phyloP scores from a whole-genome alignment of 345 rosid species.

The Hevea brasiliensis region DNA sequence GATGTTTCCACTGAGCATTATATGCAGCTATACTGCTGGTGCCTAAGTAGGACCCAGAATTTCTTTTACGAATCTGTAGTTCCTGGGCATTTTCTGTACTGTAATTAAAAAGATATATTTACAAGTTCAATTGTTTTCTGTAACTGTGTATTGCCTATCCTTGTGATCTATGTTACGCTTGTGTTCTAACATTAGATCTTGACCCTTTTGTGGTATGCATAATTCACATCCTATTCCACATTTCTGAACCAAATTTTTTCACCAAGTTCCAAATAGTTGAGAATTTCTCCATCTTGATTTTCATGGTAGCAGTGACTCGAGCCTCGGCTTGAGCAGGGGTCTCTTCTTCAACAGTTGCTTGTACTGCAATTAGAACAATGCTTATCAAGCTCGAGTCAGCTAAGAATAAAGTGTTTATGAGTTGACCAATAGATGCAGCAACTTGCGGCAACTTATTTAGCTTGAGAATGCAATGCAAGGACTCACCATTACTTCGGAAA shows the following conservation, averaged over 20 bases:
- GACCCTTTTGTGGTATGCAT: not conserved
- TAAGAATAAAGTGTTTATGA: not conserved
- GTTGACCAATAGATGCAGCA: not conserved
- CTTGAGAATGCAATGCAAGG: not conserved
- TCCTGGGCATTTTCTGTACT: not conserved
- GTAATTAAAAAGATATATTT: not conserved
- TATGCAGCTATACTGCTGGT: not conserved
- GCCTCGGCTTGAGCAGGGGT: conserved; percentile 64
- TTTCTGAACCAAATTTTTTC: conserved; percentile 19
- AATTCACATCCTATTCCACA: not conserved
- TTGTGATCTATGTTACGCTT: not conserved
- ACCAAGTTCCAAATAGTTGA: conserved; percentile 37
- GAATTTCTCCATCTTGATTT: conserved; percentile 42
- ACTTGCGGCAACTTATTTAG: not conserved
- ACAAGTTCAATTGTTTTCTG: not conserved
- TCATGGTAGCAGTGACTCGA: conserved; percentile 37
- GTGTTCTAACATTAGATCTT: too few relatives aligned
- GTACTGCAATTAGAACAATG: conserved; percentile 27
- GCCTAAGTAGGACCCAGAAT: not conserved
- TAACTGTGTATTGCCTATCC: not conserved
- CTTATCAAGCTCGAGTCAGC: not conserved
- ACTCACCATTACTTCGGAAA: conserved; percentile 23
- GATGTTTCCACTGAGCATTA: not conserved
- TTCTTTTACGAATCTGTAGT: not conserved
- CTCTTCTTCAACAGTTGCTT: conserved; percentile 42